phyloP scores from a whole-genome alignment of 2,329 filamentous ascomycete species.

The Plenodomus tracheiphilus region DNA sequence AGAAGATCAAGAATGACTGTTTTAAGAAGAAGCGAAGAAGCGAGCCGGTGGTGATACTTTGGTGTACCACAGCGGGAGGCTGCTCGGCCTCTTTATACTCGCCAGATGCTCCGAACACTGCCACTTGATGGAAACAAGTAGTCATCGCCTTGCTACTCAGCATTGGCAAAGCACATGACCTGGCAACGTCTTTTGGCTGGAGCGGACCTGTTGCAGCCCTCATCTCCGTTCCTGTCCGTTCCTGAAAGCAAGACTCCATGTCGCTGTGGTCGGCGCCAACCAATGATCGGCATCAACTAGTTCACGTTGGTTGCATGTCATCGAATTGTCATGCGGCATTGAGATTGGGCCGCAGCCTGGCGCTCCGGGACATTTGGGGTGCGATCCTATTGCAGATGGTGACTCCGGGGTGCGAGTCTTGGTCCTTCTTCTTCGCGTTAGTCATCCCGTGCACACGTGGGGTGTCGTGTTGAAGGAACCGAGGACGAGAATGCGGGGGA shows the following conservation, averaged over 20 bases:
- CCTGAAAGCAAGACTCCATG: not conserved
- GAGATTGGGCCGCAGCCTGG: slow-evolving; percentile 14
- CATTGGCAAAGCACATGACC: slow-evolving; percentile 5
- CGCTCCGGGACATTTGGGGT: slow-evolving; percentile 13
- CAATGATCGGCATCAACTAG: slow-evolving; percentile 8
- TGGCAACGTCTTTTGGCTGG: slow-evolving; percentile 1
- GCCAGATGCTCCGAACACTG: no score
- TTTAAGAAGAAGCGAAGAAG: not conserved
- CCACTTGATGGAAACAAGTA: not conserved
- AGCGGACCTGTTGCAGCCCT: slow-evolving; percentile 6
- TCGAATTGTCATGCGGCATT: not conserved
- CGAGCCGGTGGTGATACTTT: not conserved
- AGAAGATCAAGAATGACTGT: not conserved
- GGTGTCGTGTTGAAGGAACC: not conserved
- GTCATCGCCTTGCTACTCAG: slow-evolving; percentile 1
- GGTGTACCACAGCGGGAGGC: not conserved
- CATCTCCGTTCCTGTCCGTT: slow-evolving; percentile 11
- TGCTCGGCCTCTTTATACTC: slow-evolving; percentile 1
- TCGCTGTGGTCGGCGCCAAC: slow-evolving; percentile 1
- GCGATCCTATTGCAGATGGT: slow-evolving; percentile 10
- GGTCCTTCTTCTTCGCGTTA: not conserved
- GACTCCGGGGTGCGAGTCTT: slow-evolving; percentile 3
- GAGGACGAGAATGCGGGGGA: not conserved
- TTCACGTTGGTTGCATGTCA: slow-evolving; percentile 13
- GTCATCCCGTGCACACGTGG: not conserved